phyloP scores from a whole-genome alignment of 2,329 filamentous ascomycete genomes.

The Aspergillus viridinutans region DNA sequence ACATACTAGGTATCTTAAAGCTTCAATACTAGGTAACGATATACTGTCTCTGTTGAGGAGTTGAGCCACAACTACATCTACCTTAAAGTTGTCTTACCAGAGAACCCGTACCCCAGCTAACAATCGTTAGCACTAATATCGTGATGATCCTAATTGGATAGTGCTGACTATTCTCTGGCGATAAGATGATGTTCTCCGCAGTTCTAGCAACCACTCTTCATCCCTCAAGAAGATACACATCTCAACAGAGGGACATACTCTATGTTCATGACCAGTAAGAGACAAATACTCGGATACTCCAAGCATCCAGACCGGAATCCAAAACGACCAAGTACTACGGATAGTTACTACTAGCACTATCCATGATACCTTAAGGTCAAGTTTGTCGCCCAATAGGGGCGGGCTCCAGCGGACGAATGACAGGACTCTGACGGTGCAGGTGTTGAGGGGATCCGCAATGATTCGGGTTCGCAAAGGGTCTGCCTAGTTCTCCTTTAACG shows the following conservation, averaged over 20 bases:
- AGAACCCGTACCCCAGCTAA: background rate
- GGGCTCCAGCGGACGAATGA: slow-evolving; percentile 22
- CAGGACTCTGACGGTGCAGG: slow-evolving; percentile 16
- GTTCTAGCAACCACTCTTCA: background rate
- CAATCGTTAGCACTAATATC: background rate
- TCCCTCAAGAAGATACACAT: background rate
- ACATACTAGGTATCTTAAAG: too few relatives aligned
- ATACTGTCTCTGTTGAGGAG: too few relatives aligned
- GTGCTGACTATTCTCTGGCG: background rate
- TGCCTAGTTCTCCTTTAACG: background rate
- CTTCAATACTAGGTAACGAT: background rate
- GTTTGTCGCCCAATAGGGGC: background rate
- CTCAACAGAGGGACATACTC: background rate
- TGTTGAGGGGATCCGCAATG: slow-evolving; percentile 8
- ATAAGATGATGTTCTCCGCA: background rate
- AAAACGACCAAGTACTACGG: background rate
- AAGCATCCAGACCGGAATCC: background rate
- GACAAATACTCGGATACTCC: background rate
- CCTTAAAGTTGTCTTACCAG: too few relatives aligned
- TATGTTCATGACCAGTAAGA: background rate
- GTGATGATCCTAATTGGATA: background rate
- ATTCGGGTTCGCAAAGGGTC: slow-evolving; percentile 1
- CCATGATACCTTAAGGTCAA: too few relatives aligned
- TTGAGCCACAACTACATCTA: too few relatives aligned
- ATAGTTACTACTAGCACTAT: background rate